Base-by-base conservation (phyloP, 192 early-diverging fungal genomes). In the Gaertneriomyces sp. region DNA sequence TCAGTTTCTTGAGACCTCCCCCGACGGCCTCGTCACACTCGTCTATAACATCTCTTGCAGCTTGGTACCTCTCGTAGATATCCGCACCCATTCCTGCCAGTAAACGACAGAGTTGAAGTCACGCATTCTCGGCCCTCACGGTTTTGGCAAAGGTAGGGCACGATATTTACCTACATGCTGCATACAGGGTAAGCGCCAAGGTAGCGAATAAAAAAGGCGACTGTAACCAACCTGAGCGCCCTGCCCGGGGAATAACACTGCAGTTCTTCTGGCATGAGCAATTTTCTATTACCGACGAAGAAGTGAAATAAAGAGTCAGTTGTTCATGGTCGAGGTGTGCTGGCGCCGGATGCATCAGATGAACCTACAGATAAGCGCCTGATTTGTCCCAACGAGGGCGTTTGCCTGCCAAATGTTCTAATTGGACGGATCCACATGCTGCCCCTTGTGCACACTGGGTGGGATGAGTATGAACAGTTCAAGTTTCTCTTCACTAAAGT, bases 21-120 rank as follows among this genome's bases (percentile, higher is more conserved):
- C 86, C 89, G 1, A 98, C 75, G n/a, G 82, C 87, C 7, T 90
- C 88, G 58, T 98, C 90, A n/a, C 83, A 90, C 68, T 95, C 92
- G 55, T 96, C 93, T 66, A 98, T 90, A 0, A 93, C 89, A 25
- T 79, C 78, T 45, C 85, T 87, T 12, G 96, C 90, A 2, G 80
- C 85, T 9, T 85, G 50, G 53, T 85, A 96, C 41, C 77, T 69
- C 19, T 87, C 79, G 58, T 89, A 93, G 39, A 98, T 75, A 76
- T 96, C 96, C 67, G 78, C 79, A 7, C 92, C 93, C 96, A 98
- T 98, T 52, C 96, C 92, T 70, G 54, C 7, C 16, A 66, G 9
- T 50, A 2, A 50, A 50, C 2, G 17, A 50, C 57, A 58, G 17
- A 7, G 16, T 7, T n/a, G 14, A 11, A 11, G 54, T 11, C 10